Base-by-base conservation (phyloP, 371 early-diverging fungal species). In the Thermomucor indicae-seudaticae region DNA sequence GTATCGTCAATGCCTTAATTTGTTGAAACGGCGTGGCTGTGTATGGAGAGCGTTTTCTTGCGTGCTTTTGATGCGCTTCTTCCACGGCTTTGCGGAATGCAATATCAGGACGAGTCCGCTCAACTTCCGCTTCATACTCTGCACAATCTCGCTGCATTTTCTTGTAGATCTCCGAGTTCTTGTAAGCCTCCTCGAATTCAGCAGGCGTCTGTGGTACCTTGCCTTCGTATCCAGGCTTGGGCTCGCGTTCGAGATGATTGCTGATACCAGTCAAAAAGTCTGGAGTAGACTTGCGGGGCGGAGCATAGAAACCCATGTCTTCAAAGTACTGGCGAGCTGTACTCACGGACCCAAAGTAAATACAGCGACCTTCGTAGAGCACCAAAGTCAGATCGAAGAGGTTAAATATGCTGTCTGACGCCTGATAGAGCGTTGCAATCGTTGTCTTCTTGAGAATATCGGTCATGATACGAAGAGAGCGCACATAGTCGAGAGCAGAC, bases 401-500 rank as follows among this genome's bases (percentile, higher is more conserved):
- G 25, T 77, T 55, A 64, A 75, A 83, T 51, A 83, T 81, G 56
- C 53, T 75, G 49, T 80, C 75, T 4, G 72, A 73, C n/a, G 81
- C 78, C 53, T 84, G 84, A 57, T 81, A 80, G 25, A 81, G 57
- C 14, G 71, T 70, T 7, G 69, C 70, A 39, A 79, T 53, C 6
- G 81, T 73, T 17, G 81, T 65, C 46, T 79, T 79, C 40, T 79
- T 72, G 45, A 68, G 49, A 11, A 71, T 62, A 32, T 79, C 74
- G 14, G 73, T 67, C 54, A 67, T 62, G n/a, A n/a, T n/a, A n/a
- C n/a, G n/a, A n/a, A n/a, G n/a, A n/a, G n/a, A n/a, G n/a, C n/a
- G n/a, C n/a, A 81, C 56, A 35, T 80, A 80, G 47, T 82, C 79
- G 5, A 83, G 62, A 30, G 91, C 89, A 24, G 85, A 86, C 39